phyloP scores from a whole-genome alignment of 169 alveolate genomes.

The Cryptosporidium tyzzeri region DNA sequence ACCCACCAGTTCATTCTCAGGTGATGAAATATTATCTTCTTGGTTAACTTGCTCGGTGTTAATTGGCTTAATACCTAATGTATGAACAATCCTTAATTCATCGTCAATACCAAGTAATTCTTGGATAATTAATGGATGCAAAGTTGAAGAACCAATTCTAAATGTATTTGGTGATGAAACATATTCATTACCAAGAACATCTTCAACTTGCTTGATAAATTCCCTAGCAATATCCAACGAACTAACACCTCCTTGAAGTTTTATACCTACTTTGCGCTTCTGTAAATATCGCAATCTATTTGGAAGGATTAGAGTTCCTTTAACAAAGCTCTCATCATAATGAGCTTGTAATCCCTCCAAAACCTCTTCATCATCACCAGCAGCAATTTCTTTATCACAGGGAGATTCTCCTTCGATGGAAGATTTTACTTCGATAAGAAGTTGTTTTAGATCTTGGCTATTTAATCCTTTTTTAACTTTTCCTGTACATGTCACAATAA shows the following conservation, averaged over 20 bases:
- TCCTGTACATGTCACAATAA: constrained; percentile 72
- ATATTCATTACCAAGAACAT: constrained; percentile 37
- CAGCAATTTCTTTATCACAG: constrained; percentile 75
- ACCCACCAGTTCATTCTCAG: constrained; percentile 48
- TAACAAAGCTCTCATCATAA: constrained; percentile 60
- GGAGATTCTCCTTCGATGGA: constrained; percentile 71
- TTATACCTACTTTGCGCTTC: constrained; percentile 50
- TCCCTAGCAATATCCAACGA: constrained; percentile 44
- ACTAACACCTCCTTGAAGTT: constrained; percentile 73
- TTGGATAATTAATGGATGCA: constrained; percentile 47
- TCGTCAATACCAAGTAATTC: constrained; percentile 63
- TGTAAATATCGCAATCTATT: constrained; percentile 62
- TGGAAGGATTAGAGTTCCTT: constrained; percentile 48
- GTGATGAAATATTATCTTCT: neutral
- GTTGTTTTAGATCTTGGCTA: constrained; percentile 25
- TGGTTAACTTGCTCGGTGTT: constrained; percentile 15
- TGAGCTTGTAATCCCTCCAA: constrained; percentile 40
- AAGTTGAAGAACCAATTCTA: constrained; percentile 74
- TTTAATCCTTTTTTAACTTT: constrained; percentile 14
- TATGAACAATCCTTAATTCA: constrained; percentile 63
- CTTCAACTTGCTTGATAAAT: constrained; percentile 54
- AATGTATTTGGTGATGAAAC: constrained; percentile 64
- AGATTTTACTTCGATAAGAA: constrained; percentile 15
- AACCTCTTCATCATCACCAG: constrained; percentile 69
- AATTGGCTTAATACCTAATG: constrained; percentile 47